A percentile compares a stretch with the other conserved stretches of the same genome.
These are phyloP conservation scores for Cladophialophora exuberans DNA, from an alignment of 2,329 filamentous ascomycete genomes.

Conservation along the genomic window DNA sequence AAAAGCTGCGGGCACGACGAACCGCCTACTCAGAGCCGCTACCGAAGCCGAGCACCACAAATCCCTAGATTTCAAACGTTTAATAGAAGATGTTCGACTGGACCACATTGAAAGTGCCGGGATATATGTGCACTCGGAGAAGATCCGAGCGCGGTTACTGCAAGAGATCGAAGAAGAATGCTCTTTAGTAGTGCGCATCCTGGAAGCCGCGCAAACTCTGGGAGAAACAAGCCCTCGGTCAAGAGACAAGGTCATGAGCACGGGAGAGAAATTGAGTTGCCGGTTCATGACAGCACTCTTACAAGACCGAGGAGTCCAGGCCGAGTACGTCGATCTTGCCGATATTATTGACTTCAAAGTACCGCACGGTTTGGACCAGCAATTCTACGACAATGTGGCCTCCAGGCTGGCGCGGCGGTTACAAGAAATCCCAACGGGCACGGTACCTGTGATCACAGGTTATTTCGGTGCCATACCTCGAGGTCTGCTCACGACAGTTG, in stretches of 20 bases:
- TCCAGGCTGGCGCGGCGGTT: constrained; percentile 66
- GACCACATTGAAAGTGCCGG: constrained; percentile 79
- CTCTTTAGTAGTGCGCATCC: constrained; percentile 74
- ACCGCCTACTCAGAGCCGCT: constrained; percentile 59
- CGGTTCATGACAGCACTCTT: constrained; percentile 85
- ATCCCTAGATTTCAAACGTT: constrained; percentile 64
- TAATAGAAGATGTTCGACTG: constrained; percentile 78
- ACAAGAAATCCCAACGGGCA: constrained; percentile 60
- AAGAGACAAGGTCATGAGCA: constrained; percentile 87
- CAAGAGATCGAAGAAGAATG: constrained; percentile 77
- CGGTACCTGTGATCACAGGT: constrained; percentile 81
- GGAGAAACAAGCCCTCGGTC: constrained; percentile 75
- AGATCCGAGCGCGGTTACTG: constrained; percentile 63
- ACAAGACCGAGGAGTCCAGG: constrained; percentile 77
- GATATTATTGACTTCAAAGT: constrained; percentile 74
- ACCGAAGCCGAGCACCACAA: constrained; percentile 52
- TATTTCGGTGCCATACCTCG: constrained; percentile 95
- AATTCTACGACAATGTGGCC: constrained; percentile 71
- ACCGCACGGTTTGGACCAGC: constrained; percentile 61
- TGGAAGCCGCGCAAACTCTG: constrained; percentile 64
- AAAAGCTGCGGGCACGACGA: constrained; percentile 93
- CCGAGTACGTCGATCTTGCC: constrained; percentile 87
- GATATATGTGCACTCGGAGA: constrained; percentile 60
- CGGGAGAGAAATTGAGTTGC: constrained; percentile 95
- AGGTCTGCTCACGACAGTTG: constrained; percentile 87